phyloP scores from a whole-genome alignment of 2,329 filamentous ascomycete genomes.

The Talaromyces sp. region DNA sequence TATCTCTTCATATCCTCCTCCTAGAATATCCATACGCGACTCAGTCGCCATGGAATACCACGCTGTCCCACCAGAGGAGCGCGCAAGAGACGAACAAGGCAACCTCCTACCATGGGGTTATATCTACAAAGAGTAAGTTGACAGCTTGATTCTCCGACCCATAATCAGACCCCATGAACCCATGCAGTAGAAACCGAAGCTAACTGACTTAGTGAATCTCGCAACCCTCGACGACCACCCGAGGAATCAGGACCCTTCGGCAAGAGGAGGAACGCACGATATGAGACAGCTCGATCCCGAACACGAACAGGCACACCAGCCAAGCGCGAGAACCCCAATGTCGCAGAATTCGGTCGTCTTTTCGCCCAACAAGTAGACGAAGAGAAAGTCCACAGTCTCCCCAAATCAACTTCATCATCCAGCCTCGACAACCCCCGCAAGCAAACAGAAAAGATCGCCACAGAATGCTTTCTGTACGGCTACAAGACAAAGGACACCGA shows the following conservation, averaged over 20 bases:
- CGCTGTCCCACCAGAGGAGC: constrained; percentile 65
- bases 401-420: constrained; percentile 45
- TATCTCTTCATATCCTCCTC: neutral
- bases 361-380: constrained; percentile 50
- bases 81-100: constrained; percentile 61
- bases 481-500: constrained; percentile 69
- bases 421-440: constrained; percentile 44
- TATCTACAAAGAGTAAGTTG: constrained; percentile 62
- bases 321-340: constrained; percentile 58
- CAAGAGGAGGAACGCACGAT: constrained; percentile 51
- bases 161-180: neutral
- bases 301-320: constrained; percentile 63
- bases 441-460: constrained; percentile 57
- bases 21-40: neutral
- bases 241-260: constrained; percentile 67
- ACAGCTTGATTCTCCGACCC: neutral
- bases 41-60: constrained; percentile 63
- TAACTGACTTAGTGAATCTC: constrained; percentile 41
- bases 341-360: constrained; percentile 51
- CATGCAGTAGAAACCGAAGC: neutral
- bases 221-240: constrained; percentile 55
- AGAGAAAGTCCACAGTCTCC: constrained; percentile 40
- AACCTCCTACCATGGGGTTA: constrained; percentile 65
- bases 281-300: constrained; percentile 50
- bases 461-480: constrained; percentile 83